Evolutionary conservation across 1,284 basidiomycete species (phyloP).

Genomic region (Mycena sp.): DNA sequence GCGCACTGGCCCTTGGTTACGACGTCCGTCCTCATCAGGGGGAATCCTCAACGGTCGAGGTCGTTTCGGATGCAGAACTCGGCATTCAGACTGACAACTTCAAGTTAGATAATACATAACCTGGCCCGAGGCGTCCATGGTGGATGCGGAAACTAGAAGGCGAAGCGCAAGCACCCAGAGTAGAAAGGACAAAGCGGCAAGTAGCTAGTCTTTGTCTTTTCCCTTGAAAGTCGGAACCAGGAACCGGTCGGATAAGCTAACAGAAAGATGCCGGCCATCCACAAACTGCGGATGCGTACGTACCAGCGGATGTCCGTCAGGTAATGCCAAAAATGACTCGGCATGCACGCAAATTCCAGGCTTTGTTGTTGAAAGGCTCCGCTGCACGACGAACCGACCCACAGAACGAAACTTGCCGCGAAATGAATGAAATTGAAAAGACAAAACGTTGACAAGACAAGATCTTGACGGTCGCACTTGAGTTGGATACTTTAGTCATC

Average conservation of each 20-base stretch:
- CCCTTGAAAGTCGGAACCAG: slow-evolving; percentile 16
- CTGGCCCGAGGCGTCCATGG: slow-evolving; percentile 12
- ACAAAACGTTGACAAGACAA: not conserved
- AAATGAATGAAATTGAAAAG: not conserved
- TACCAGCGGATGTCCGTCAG: slow-evolving; percentile 1
- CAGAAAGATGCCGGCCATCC: slow-evolving; percentile 2
- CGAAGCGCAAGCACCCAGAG: slow-evolving; percentile 1
- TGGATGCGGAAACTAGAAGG: slow-evolving; percentile 8
- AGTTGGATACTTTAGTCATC: too few relatives aligned
- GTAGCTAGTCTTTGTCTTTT: slow-evolving; percentile 11
- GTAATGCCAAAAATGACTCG: not conserved
- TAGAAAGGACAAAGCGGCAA: not conserved
- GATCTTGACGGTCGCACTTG: too few relatives aligned
- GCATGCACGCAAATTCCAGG: not conserved
- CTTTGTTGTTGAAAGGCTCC: too few relatives aligned
- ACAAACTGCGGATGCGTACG: slow-evolving; percentile 13
- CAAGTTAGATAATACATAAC: not conserved
- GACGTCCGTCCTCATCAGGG: not conserved
- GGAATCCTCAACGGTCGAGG: too few relatives aligned
- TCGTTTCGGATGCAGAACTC: too few relatives aligned
- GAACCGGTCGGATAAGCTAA: not conserved
- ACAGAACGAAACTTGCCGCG: not conserved
- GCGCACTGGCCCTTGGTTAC: slow-evolving; percentile 15
- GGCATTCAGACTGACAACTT: not conserved
- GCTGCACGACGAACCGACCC: slow-evolving; percentile 2